phyloP scores from a whole-genome alignment of 2,329 filamentous ascomycete species.

The Curvularia spicifera region DNA sequence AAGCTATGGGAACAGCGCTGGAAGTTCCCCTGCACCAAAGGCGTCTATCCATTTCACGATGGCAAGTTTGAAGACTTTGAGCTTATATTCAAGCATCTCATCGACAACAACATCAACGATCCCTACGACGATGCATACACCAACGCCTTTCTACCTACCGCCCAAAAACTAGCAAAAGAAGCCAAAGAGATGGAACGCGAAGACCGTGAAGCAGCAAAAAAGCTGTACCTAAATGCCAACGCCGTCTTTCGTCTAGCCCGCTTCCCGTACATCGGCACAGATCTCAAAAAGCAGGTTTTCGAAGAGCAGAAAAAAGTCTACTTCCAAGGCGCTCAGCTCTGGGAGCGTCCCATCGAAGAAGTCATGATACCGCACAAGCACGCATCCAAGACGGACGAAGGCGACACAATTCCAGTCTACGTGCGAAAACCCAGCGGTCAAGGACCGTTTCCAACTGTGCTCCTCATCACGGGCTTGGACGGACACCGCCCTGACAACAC shows the following conservation, averaged over 20 bases:
- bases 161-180: constrained; percentile 60
- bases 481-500: constrained; percentile 61
- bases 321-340: constrained; percentile 56
- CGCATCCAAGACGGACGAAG: constrained; percentile 59
- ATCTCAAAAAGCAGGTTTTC: constrained; percentile 66
- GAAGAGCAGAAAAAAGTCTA: constrained; percentile 69
- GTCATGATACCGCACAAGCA: constrained; percentile 64
- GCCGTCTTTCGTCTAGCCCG: constrained; percentile 74
- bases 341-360: constrained; percentile 64
- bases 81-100: constrained; percentile 56
- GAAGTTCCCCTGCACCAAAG: constrained; percentile 46
- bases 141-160: constrained; percentile 64
- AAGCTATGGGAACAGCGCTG: constrained; percentile 45
- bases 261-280: constrained; percentile 64
- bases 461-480: constrained; percentile 64
- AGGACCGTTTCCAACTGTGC: constrained; percentile 57
- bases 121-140: constrained; percentile 70
- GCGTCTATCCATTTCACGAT: constrained; percentile 77
- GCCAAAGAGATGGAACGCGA: constrained; percentile 45
- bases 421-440: constrained; percentile 60
- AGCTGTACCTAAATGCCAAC: constrained; percentile 71
- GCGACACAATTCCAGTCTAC: constrained; percentile 66
- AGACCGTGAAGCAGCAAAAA: constrained; percentile 60
- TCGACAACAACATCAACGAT: constrained; percentile 66
- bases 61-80: constrained; percentile 71